Percentiles rank a stretch among this genome's conserved stretches.
Conservation (phyloP, 1,284 basidiomycete species). For the Ganoderma lingzhi region DNA sequence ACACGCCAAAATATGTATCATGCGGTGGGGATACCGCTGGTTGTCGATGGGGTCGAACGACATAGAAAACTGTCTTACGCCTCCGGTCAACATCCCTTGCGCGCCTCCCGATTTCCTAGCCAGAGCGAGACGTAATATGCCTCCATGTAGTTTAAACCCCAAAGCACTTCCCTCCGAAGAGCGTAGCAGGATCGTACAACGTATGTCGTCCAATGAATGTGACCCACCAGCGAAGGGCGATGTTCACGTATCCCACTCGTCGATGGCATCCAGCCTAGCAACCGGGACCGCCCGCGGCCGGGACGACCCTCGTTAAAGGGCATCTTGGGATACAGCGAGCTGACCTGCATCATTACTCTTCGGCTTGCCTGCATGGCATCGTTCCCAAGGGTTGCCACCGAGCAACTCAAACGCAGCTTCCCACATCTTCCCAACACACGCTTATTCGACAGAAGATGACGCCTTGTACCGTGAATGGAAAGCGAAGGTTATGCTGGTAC, state of each 20-base stretch:
- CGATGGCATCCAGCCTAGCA: background rate
- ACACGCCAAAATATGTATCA: no score
- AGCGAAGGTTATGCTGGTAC: background rate
- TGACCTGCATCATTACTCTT: background rate
- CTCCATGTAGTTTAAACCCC: no score
- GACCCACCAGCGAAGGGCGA: background rate
- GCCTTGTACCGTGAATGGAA: background rate
- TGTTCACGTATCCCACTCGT: background rate
- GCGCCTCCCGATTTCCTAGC: no score
- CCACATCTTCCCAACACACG: background rate
- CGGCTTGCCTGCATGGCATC: background rate
- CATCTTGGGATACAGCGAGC: background rate
- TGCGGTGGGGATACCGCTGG: no score
- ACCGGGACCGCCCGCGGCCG: background rate
- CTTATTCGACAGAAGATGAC: background rate
- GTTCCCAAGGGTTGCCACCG: conserved; percentile 5
- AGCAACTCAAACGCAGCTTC: background rate
- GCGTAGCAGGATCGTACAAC: no score
- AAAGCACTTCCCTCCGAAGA: no score
- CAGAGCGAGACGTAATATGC: no score
- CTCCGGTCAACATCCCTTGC: no score
- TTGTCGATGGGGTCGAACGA: no score
- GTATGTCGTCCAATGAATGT: no score
- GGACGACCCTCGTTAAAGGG: background rate
- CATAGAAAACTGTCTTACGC: no score